Conservation (phyloP, 1,284 basidiomycete species). For the Cryptococcus sp. region DNA sequence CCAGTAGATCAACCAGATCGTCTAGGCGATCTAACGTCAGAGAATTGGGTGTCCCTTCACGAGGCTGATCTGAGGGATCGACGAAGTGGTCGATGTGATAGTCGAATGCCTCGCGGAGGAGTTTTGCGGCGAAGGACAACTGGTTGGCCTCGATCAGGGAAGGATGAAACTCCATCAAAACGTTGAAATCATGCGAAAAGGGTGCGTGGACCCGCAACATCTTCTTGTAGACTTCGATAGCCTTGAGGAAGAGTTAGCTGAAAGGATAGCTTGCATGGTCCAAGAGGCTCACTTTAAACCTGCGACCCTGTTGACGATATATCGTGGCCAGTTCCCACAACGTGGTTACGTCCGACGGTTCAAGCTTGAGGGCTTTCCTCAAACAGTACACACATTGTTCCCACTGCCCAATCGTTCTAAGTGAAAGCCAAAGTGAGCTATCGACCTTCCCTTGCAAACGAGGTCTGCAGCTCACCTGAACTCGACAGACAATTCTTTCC, state of each 20-base stretch:
- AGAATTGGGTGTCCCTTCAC: constrained; percentile 20
- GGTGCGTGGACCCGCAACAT: constrained; percentile 64
- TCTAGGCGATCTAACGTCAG: constrained; percentile 59
- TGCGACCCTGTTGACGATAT: constrained; percentile 72
- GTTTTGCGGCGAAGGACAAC: constrained; percentile 63
- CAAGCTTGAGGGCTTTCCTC: constrained; percentile 75
- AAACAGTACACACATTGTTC: constrained; percentile 93
- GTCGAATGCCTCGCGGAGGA: constrained; percentile 67
- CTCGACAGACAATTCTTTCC: constrained; percentile 75
- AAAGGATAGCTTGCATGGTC: background rate
- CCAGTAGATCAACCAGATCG: constrained; percentile 79
- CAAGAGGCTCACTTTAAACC: constrained; percentile 60
- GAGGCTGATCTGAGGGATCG: constrained; percentile 25
- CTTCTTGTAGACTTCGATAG: constrained; percentile 71
- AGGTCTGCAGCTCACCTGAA: constrained; percentile 61
- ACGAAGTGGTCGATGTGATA: constrained; percentile 53
- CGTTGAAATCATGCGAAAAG: constrained; percentile 76
- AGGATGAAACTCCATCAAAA: constrained; percentile 76
- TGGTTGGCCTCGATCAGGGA: constrained; percentile 74
- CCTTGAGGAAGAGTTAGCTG: constrained; percentile 54
- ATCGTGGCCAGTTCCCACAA: constrained; percentile 88
- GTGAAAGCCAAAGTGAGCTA: no score
- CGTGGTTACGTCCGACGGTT: constrained; percentile 78
- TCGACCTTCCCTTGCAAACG: no score
- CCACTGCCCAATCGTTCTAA: constrained; percentile 21